These are phyloP conservation scores for Hymenoscyphus fructigenus DNA, from an alignment of 2,329 filamentous ascomycete species.

Conservation along the genomic window DNA sequence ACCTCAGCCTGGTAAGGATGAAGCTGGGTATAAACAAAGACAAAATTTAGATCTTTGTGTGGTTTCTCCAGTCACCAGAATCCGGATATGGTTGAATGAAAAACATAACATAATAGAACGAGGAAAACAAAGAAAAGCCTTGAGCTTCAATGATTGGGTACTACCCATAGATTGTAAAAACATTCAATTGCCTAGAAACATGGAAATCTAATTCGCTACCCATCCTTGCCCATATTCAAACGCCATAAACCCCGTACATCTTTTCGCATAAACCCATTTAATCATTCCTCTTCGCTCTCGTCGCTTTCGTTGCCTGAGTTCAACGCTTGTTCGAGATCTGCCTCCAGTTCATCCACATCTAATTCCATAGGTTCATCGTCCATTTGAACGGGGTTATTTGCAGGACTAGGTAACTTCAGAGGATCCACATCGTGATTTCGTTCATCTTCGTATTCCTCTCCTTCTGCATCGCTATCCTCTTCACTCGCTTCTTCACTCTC, in stretches of 20 bases:
- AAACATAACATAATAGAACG: neutral
- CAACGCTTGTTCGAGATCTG: conserved; percentile 35
- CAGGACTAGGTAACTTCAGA: conserved; percentile 55
- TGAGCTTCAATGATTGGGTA: neutral
- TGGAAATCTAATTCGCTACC: neutral
- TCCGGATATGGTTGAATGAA: neutral
- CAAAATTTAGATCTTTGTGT: neutral
- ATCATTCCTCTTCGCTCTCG: conserved; percentile 39
- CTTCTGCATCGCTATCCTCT: conserved; percentile 48
- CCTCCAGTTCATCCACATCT: conserved; percentile 38
- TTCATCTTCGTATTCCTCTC: conserved; percentile 43
- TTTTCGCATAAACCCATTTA: neutral
- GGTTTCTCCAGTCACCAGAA: neutral
- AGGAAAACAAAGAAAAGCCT: neutral
- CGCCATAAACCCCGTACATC: neutral
- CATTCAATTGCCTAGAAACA: neutral
- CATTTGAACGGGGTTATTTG: conserved; percentile 39
- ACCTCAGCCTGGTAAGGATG: neutral
- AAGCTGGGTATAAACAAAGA: neutral
- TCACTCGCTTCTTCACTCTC: conserved; percentile 42
- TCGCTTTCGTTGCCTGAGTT: conserved; percentile 31
- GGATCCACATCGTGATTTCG: conserved; percentile 39
- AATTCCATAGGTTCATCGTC: conserved; percentile 34
- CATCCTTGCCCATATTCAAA: neutral
- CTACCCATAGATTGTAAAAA: neutral